Base-by-base conservation (phyloP, 371 early-diverging fungal genomes). In the Mortierella polycephala region DNA sequence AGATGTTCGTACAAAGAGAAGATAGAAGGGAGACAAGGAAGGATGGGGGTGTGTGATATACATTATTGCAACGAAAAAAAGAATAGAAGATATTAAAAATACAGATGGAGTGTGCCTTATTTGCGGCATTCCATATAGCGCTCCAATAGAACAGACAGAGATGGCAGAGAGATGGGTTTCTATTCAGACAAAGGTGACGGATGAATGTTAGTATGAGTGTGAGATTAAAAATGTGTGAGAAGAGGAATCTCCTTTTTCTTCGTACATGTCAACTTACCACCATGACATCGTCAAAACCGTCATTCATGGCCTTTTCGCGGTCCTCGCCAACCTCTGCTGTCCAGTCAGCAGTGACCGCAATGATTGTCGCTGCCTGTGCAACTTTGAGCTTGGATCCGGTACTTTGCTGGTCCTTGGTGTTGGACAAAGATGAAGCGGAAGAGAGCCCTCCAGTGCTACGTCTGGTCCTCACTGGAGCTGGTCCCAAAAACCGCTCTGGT, bases 241-340 rank as follows among this genome's bases (percentile, higher is more conserved):
- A 44, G 16, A 16, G 5, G 14, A 16, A 30, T 30, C 30, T 30
- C 30, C 30, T 4, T 30, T 30, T 53, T 30, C 30, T 30, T 30
- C 30, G 4, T 30, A 30, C 1, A 30, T 30, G 30, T 30, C 30
- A 30, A 68, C 64, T 20, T 57, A 63, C 63, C 37, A 77, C 77
- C 71, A 77, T 64, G 21, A 77, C 72, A 60, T 77, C 77, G 42
- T 77, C 77, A 58, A 77, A 77, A 1, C 77, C 77, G 18, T 62
- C 65, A 8, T 52, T 58, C 46, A 71, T 30, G 6, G 72, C 72
- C 20, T 64, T 67, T 40, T 77, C 65, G 20, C 77, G 77, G 37
- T 77, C 77, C 60, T 77, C 77, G 44, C 77, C 77, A 42, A 71
- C 56, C 30, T 77, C 77, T 7, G 72, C 77, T 0, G 60, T 23